Base-by-base conservation (phyloP, 108 stramenopile genomes). In the Nitzschia palea region DNA sequence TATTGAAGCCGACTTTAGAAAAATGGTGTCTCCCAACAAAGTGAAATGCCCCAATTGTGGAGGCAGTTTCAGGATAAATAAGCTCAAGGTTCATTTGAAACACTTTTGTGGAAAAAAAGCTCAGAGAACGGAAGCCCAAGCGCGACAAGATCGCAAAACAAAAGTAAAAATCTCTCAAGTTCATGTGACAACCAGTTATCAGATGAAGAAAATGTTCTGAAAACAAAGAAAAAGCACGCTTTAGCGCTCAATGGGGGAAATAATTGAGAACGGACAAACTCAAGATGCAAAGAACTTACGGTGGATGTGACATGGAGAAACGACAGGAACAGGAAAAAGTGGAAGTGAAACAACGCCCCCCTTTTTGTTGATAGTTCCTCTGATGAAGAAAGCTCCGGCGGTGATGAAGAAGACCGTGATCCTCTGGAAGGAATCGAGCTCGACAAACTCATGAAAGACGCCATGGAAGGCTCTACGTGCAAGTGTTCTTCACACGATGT, bases 61-160 rank as follows among this genome's bases (percentile, higher is more conserved):
- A 25, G 84, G 86, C n/a, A 82, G 77, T 17, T 97, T 93, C 59
- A 88, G 89, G 78, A 81, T 91, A 25, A 88, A 95, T 67, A 96
- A 95, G 53, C 76, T 96, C 14, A 80, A 79, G 4, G 83, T 94
- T 32, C 96, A 96, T 77, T 71, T 94, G 37, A 96, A 94, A 73
- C 97, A 97, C 67, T 98, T 98, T 71, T 98, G 98, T 66, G 96
- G 98, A 23, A 95, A 95, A 59, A 67, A 67, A 8, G 97, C 96
- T 12, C 79, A 90, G 71, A 86, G 89, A 33, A 97, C 96, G 0
- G 94, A 88, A 53, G 96, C 96, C 0, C 98, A 98, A 79, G 78
- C 95, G 3, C 83, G 91, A 34, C 94, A 94, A 50, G 78, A 71
- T 26, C 78, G 96, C 4, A 93, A 93, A 30, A n/a, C n/a, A n/a